A percentile compares a stretch with the other conserved stretches of the same genome.
phyloP scores from a whole-genome alignment of 129 eudicot genomes.

The carrot (Daucus carota) region DNA sequence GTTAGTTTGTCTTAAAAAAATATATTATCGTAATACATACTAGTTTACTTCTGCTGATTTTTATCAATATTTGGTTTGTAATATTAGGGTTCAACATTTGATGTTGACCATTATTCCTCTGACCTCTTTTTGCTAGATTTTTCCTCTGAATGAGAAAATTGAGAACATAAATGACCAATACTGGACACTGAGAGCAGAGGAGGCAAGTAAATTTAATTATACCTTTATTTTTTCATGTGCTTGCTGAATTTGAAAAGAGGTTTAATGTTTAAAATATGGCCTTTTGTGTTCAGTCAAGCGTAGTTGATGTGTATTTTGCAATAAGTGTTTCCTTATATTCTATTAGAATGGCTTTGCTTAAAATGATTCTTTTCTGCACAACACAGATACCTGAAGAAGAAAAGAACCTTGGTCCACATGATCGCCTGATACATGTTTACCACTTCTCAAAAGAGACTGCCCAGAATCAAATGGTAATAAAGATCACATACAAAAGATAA shows the following conservation, averaged over 20 bases:
- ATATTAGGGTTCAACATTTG: not conserved
- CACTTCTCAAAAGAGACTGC: constrained; percentile 92
- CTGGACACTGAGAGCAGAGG: constrained; percentile 95
- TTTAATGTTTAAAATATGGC: not conserved
- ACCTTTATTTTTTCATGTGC: not conserved
- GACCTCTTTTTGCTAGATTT: constrained; percentile 46
- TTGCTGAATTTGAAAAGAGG: not conserved
- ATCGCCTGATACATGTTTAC: constrained; percentile 88
- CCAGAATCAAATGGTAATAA: constrained; percentile 79
- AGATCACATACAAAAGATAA: constrained; percentile 1
- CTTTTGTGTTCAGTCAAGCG: not conserved
- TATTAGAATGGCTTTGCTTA: not conserved
- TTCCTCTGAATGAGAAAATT: constrained; percentile 69
- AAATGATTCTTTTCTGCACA: not conserved
- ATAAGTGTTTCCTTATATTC: not conserved
- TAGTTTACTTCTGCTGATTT: not conserved
- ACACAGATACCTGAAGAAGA: constrained; percentile 94
- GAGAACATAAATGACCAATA: constrained; percentile 95
- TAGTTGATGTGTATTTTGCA: not conserved
- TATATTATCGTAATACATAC: no score
- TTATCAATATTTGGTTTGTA: not conserved
- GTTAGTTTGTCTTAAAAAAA: not conserved
- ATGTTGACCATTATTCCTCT: not conserved
- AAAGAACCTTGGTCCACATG: constrained; percentile 74
- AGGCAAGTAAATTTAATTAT: constrained; percentile 31